phyloP scores from a whole-genome alignment of 768 basidiomycete species.

The Tulasnella sp. region DNA sequence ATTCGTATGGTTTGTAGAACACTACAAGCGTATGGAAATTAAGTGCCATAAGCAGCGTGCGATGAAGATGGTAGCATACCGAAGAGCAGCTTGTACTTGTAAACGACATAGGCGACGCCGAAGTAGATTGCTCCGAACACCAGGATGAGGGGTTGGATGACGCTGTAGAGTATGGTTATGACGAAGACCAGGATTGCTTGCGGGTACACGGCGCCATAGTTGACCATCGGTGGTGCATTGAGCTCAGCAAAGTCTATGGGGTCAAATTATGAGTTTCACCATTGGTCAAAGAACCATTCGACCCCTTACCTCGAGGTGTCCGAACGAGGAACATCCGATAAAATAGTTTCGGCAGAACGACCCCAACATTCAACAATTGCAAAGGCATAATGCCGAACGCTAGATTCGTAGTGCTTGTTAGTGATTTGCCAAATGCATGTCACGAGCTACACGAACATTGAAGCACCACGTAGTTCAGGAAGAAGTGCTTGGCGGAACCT shows the following conservation, averaged over 20 bases:
- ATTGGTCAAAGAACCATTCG: not conserved
- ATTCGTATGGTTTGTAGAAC: conserved; percentile 98
- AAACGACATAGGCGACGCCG: conserved; percentile 90
- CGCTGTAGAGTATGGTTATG: conserved; percentile 90
- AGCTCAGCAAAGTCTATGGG: conserved; percentile 85
- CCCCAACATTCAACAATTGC: conserved; percentile 87
- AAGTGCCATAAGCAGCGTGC: not conserved
- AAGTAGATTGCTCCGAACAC: conserved; percentile 96
- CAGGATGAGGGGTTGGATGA: conserved; percentile 91
- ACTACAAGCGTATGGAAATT: conserved; percentile 48
- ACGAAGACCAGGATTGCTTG: conserved; percentile 95
- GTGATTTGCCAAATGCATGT: not conserved
- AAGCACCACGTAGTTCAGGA: conserved; percentile 77
- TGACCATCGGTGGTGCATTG: conserved; percentile 97
- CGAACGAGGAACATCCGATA: conserved; percentile 73
- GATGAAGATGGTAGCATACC: conserved; percentile 50
- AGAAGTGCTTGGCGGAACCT: conserved; percentile 79
- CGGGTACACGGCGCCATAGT: conserved; percentile 95
- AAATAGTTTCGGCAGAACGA: conserved; percentile 74
- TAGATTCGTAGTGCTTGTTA: conserved; percentile 36
- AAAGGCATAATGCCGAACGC: conserved; percentile 93
- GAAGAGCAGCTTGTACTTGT: conserved; percentile 96
- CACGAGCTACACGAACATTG: conserved; percentile 54
- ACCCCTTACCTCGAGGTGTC: conserved; percentile 74
- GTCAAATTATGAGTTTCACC: not conserved